Evolutionary conservation across 2,329 filamentous ascomycete species (phyloP), one percentile per base, ranked within the genome.

Genomic region (Fusarium staphyleae): DNA sequence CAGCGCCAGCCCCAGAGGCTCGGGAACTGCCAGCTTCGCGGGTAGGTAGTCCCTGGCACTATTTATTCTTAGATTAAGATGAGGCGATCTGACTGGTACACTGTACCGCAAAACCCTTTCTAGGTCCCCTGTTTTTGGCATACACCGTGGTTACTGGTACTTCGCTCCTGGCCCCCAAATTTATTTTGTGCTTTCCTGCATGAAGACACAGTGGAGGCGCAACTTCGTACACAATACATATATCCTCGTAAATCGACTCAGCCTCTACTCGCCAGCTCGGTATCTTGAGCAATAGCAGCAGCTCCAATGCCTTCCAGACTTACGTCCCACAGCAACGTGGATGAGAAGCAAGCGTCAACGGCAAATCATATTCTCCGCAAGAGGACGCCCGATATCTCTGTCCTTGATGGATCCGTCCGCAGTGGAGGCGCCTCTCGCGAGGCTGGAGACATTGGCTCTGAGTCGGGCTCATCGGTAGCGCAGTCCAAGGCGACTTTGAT

Each of bases 401-500:
- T 52, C 30, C 47, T 57, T 8, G 32, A 49, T 18, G 55, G 36
- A 32, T 50, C 59, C 18, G 30, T 37, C 41, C 47, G 34, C 44
- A 45, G 44, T 39, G 55, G 37, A 36, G 54, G 48, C 37, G 28
- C 28, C 45, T 57, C 52, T 18, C 46, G 46, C 28, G 55, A 50
- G 35, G 16, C 52, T 19, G 34, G 36, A n/a, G 60, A 62, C 29
- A 42, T 58, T 34, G 62, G 65, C 52, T 54, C 48, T 19, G 51
- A 53, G 13, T 41, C 62, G 11, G 35, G 47, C 12, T 35, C 48
- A 35, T 59, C 63, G 10, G 46, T 66, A 43, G 54, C 58, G 15
- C 60, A 66, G 36, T 55, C 51, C n/a, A 55, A 65, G 45, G 64
- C 66, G 16, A 63, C 48, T 18, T 46, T 63, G n/a, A 45, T 65